Evolutionary conservation across 768 basidiomycete genomes (phyloP), one percentile per base, ranked within the genome.

Genomic region (Termitomyces sp.): DNA sequence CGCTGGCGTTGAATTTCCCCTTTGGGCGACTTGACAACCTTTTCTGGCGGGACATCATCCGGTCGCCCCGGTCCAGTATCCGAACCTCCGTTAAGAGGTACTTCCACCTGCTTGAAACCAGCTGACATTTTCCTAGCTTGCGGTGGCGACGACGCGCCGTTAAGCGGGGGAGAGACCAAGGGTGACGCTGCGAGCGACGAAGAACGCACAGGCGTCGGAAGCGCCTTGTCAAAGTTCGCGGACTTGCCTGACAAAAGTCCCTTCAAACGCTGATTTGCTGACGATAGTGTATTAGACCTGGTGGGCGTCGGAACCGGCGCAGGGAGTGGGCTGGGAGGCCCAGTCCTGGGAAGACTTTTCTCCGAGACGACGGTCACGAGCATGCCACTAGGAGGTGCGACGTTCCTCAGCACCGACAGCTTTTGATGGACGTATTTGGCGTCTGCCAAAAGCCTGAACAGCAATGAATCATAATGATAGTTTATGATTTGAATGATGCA

Each of bases 321-420:
- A 60, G 46, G 68, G 57, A 28, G 63, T 61, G 54, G 67, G 67
- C 55, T 71, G 50, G 57, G 77, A 76, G 51, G 82, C 7, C 50
- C 62, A 1, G 50, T 49, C 20, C 58, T 59, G 1, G 64, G 80
- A 54, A 89, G 70, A n/a, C 78, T 66, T 72, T 95, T 94, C 76
- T 96, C 94, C 50, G 85, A 79, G 59, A 96, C 87, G 57, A 97
- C 86, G 11, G 87, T 92, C 74, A 92, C 91, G 22, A 97, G 83
- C 86, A 94, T 92, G 18, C 80, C 82, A 13, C 88, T 88, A 0
- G 89, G 87, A 0, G 85, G 81, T 20, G 82, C 80, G 22, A 91
- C 85, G 68, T 91, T 89, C 71, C 88, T 90, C 11, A 96, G 81
- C 9, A 77, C 82, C 7, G 88, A 84, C 22, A 96, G 78, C 68